Base-by-base conservation (phyloP, 768 basidiomycete genomes). In the Tricholoma sp. region DNA sequence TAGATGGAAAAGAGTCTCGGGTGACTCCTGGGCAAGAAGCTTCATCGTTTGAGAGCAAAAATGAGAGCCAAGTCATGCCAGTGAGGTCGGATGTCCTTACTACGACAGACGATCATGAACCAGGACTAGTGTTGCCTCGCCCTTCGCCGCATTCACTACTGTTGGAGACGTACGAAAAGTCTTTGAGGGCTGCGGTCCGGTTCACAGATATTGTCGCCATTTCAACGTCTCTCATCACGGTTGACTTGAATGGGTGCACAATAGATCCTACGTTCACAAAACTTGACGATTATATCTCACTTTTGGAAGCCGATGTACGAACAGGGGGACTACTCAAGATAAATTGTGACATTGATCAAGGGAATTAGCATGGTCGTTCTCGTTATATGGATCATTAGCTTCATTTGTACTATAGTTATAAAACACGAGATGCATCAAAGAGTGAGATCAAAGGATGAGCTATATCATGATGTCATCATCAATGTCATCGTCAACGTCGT, bases 211-310 rank as follows among this genome's bases (percentile, higher is more conserved):
- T n/a, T n/a, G n/a, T 62, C 3, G 32, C 55, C 24, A 50, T 51
- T 14, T 52, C 50, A 11, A 45, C 51, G 19, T 39, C 50, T 12
- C 32, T 55, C n/a, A 41, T 71, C 21, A 51, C 43, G 24, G 56
- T 74, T 49, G 65, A 68, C 46, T 41, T 71, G 31, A 67, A 72
- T 57, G 73, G 71, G 32, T 47, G 56, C 41, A 52, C 50, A 8
- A 55, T 70, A 22, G 50, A 61, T n/a, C 46, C 59, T 21, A 47
- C 43, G 46, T 63, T 68, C 18, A 64, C 62, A 31, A 58, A 56
- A 57, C 41, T 63, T n/a, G 54, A 31, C 6, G 60, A 61, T 12
- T 61, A 43, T 11, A 50, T 63, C 21, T 63, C 58, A 50, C 45
- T 66, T 27, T 61, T 67, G 22, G 66, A 68, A 37, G 63, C 71